Conservation (phyloP, 2,329 filamentous ascomycete genomes). For the Pseudohalonectria lignicola region DNA sequence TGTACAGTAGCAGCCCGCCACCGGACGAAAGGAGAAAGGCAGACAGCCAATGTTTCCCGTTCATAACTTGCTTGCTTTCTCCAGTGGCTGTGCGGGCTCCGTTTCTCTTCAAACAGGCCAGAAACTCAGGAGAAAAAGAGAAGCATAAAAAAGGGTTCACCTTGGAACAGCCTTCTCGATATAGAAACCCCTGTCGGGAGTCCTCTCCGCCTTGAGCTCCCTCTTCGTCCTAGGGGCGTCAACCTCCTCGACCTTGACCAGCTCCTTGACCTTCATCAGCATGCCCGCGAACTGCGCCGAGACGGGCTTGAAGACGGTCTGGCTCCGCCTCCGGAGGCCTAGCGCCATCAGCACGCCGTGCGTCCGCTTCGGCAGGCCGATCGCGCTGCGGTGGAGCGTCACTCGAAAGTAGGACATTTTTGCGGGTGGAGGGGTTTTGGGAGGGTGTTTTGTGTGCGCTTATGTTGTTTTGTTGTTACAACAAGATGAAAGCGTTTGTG, state of each 20-base stretch:
- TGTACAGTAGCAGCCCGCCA: too few relatives aligned
- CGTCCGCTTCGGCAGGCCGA: constrained; percentile 73
- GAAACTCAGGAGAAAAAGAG: too few relatives aligned
- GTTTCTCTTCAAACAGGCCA: too few relatives aligned
- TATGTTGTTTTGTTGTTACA: too few relatives aligned
- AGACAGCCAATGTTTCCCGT: too few relatives aligned
- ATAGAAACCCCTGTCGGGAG: constrained; percentile 71
- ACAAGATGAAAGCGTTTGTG: too few relatives aligned
- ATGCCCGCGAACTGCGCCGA: constrained; percentile 73
- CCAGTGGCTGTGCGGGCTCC: too few relatives aligned
- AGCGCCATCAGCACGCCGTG: constrained; percentile 75
- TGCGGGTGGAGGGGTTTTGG: too few relatives aligned
- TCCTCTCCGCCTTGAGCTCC: constrained; percentile 61
- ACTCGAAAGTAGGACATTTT: constrained; percentile 78
- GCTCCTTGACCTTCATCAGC: constrained; percentile 88
- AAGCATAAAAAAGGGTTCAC: too few relatives aligned
- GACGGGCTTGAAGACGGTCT: constrained; percentile 83
- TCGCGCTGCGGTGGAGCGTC: constrained; percentile 79
- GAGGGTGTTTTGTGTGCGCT: too few relatives aligned
- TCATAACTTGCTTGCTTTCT: too few relatives aligned
- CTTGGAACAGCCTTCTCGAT: constrained; percentile 46
- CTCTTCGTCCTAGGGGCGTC: constrained; percentile 48
- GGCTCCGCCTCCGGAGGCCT: constrained; percentile 73
- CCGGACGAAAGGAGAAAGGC: too few relatives aligned
- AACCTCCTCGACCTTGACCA: constrained; percentile 75